Conservation (phyloP, 306 rosid species). For the Inga leiocalycina region DNA sequence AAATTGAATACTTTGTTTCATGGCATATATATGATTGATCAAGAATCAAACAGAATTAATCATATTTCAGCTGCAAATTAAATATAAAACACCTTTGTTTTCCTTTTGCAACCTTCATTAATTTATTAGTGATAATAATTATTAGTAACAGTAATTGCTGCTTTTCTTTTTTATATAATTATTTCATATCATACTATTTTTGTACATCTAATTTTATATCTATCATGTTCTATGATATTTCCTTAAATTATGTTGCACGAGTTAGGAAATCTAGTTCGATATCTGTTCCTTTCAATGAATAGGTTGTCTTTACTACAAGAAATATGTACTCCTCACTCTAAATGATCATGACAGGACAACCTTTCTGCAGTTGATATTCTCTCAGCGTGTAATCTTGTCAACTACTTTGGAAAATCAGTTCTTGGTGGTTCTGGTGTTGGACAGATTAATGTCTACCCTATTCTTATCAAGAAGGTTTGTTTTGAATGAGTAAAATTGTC, state of each 20-base stretch:
- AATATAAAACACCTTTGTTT: too few relatives aligned
- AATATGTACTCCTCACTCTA: constrained; percentile 31
- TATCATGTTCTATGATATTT: too few relatives aligned
- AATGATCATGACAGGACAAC: constrained; percentile 80
- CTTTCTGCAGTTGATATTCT: constrained; percentile 99
- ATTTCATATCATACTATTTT: background rate
- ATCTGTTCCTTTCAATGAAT: constrained; percentile 13
- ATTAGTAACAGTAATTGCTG: background rate
- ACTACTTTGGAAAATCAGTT: constrained; percentile 95
- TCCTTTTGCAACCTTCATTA: too few relatives aligned
- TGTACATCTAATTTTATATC: too few relatives aligned
- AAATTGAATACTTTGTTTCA: too few relatives aligned
- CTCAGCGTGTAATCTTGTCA: constrained; percentile 95
- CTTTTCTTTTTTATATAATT: too few relatives aligned
- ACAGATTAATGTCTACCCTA: constrained; percentile 83
- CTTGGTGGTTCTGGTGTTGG: constrained; percentile 99
- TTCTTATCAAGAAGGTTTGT: constrained; percentile 91
- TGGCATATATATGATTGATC: too few relatives aligned
- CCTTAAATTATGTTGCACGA: too few relatives aligned
- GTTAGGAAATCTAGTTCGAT: constrained; percentile 3
- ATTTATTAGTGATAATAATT: too few relatives aligned
- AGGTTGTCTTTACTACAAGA: constrained; percentile 27
- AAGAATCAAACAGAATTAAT: too few relatives aligned
- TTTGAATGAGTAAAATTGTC: constrained; percentile 8
- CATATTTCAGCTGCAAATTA: too few relatives aligned